Evolutionary conservation across 345 rosid species (phyloP), one percentile per base, ranked within the genome.

Genomic region (Draba incana): DNA sequence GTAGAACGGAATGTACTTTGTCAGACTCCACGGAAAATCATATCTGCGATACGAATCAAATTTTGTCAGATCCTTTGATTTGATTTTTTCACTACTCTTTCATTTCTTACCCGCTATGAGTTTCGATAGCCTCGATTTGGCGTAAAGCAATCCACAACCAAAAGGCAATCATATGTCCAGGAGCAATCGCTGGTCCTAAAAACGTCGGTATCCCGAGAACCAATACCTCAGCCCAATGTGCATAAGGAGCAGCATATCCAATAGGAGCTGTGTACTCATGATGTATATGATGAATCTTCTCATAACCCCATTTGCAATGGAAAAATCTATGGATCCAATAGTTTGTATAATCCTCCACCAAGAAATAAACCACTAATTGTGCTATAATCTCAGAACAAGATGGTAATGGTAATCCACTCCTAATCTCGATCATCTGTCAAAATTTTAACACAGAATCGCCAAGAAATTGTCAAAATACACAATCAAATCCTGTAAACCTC

Each of bases 81-180:
- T 24, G 13, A 38, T 41, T 25, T 16, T 25, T 16, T 30, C 44
- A 35, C 62, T 33, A 61, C 30, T 6, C 10, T 4, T 2, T 4
- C 5, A 66, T 42, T 20, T 13, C 84, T 58, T 81, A 91, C 93
- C 96, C 97, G 45, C 96, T 84, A 68, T 91, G 97, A 33, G 91
- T 86, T 45, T 88, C 96, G 47, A 91, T 85, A 0, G 97, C 97
- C 81, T 91, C 96, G 8, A 85, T 70, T 79, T 91, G 96, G 67
- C 97, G 84, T 51, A 88, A 80, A 74, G 79, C 86, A 35, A 91
- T 83, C 97, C 97, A 88, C 53, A 84, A 75, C 92, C 93, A 92
- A 46, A 92, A 85, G 2, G 92, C 88, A 48, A 84, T 69, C 79
- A 92, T 84, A 77, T 88, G 98, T 1, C 96, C 89, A 31, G 97